Base-by-base conservation (phyloP, 2,329 filamentous ascomycete genomes). In the Diaporthe sp. region DNA sequence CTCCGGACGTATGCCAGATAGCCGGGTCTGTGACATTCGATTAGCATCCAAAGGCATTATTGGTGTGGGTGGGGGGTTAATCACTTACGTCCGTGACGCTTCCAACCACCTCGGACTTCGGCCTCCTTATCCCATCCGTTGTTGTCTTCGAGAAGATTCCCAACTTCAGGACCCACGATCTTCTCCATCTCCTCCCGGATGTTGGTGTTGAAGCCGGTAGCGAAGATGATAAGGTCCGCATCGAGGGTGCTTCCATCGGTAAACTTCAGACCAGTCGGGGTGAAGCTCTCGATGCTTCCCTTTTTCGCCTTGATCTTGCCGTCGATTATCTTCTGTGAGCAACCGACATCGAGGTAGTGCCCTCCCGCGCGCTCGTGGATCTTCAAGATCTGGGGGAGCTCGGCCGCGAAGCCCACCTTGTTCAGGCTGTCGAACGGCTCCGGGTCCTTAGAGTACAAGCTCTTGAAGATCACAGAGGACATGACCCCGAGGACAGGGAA, bases 331-430 rank as follows among this genome's bases (percentile, higher is more conserved):
- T 91, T 83, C 78, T 87, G 83, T 47, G 84, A 86, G 58, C 83
- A 85, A 17, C 89, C 89, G 15, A 90, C 87, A 75, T 91, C 89
- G 73, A 91, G 88, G 78, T 91, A 91, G 79, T 91, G 91, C 6
- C 90, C 89, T 1, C 90, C 90, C 12, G 90, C 90, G 6, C 89
- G 87, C 77, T 90, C 59, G 27, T 50, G 59, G 5, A 65, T 65
- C 59, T 65, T 65, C 22, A 65, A n/a, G 27, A 65, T 35, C 12
- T 50, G 42, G 3, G 42, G 61, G 9, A 66, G 30, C 30, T 66
- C 42, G 22, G 42, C 61, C 10, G 32, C 27, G 13, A 50, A 50
- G 22, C 61, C 61, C 42, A 66, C 42, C 22, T 50, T 66, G 9
- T 19, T 12, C 3, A 66, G 61, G 12, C 42, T 32, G 12, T 51